Conservation (phyloP, 1,284 basidiomycete species). For the Sanghuangporus baumii region DNA sequence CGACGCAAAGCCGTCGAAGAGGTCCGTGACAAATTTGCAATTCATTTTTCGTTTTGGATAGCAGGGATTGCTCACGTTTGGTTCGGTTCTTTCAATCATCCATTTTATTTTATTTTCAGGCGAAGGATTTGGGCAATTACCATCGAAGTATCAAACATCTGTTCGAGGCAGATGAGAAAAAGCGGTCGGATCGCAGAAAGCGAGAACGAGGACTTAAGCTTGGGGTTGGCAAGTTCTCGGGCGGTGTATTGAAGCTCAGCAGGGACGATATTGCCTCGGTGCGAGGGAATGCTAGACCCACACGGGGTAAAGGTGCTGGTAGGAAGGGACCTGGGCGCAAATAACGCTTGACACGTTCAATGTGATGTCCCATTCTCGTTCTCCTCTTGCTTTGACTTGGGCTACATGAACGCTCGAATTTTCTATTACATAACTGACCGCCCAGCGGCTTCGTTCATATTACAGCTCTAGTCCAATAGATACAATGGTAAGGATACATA, state of each 20-base stretch:
- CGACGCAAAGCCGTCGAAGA: conserved; percentile 54
- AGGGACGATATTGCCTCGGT: conserved; percentile 50
- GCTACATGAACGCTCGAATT: neutral
- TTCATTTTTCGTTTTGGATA: conserved; percentile 5
- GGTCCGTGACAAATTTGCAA: conserved; percentile 34
- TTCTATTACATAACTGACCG: neutral
- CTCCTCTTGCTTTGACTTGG: neutral
- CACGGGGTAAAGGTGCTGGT: conserved; percentile 17
- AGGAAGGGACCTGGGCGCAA: conserved; percentile 19
- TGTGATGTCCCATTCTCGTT: neutral
- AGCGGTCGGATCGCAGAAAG: conserved; percentile 33
- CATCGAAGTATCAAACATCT: conserved; percentile 68
- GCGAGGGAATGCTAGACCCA: conserved; percentile 26
- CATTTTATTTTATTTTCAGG: conserved; percentile 40
- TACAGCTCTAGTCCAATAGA: neutral
- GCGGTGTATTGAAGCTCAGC: conserved; percentile 60
- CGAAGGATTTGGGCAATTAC: conserved; percentile 76
- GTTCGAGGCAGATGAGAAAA: conserved; percentile 41
- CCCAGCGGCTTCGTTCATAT: neutral
- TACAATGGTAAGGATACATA: neutral
- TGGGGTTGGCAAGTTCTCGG: conserved; percentile 71
- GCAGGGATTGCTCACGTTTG: conserved; percentile 12
- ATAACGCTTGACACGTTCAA: conserved; percentile 14
- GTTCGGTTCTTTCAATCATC: neutral
- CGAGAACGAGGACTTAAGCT: conserved; percentile 61